Evolutionary conservation across 306 rosid species (phyloP), one percentile per base, ranked within the genome.

Genomic region (Pyrus bretschneideri): DNA sequence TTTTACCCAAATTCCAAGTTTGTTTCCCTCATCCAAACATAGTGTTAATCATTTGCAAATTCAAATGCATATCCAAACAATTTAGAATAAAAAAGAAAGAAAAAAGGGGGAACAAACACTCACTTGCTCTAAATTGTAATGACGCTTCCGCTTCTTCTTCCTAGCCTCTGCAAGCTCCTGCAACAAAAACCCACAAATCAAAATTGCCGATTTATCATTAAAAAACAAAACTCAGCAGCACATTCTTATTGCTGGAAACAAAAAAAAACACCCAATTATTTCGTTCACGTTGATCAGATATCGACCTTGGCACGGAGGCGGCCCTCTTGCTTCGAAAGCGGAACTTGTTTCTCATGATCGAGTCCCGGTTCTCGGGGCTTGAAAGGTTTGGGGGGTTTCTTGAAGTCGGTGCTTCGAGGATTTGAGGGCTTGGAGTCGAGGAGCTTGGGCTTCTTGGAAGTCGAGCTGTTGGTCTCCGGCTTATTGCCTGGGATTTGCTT

Each of bases 161-260:
- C 97, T 88, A 72, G 97, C 86, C 72, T 92, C 97, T 2, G 92
- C 81, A 27, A 95, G 89, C 62, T 92, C 99, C 97, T 95, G 88
- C 81, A 59, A 82, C 31, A 27, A 72, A 72, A 78, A 58, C 42
- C 62, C 72, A 62, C 44, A 68, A 74, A 49, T 54, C 60, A 17
- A 71, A 44, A 71, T 52, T 46, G 8, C 31, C 44, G 27, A 66
- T 72, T 14, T 7, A 49, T 11, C 51, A 33, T 21, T 11, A 54
- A 40, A 57, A 69, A 22, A 17, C 0, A 13, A 55, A 57, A 69
- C 18, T 5, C 27, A 18, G 27, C n/a, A 76, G 35, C 17, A 31
- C 10, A 13, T 61, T 14, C 23, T 64, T 9, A 49, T 5, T 60
- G 45, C 7, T 17, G 11, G 18, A 12, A 27, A 11, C 75, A 67